Conservation (phyloP, 2,329 filamentous ascomycete species). For the Microsporum audouinii region DNA sequence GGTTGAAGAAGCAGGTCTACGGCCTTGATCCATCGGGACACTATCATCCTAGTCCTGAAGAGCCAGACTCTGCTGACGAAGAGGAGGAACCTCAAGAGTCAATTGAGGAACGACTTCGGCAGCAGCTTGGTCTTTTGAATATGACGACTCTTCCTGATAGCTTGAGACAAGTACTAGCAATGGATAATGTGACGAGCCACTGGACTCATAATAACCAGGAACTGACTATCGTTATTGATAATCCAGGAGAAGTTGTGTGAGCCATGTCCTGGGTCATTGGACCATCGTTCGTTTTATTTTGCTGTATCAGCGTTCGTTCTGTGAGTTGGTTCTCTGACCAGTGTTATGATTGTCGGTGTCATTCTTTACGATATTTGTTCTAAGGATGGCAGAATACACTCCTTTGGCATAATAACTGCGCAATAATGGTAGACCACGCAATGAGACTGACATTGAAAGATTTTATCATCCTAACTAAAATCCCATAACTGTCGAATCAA, state of each 20-base stretch:
- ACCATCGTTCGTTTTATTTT: background rate
- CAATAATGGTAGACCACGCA: background rate
- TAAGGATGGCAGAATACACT: background rate
- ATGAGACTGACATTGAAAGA: background rate
- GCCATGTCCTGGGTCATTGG: background rate
- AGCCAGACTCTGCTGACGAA: background rate
- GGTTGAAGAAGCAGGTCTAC: conserved; percentile 25
- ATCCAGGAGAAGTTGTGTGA: background rate
- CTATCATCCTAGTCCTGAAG: conserved; percentile 23
- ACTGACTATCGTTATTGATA: background rate
- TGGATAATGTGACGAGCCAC: background rate
- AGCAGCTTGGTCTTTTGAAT: background rate
- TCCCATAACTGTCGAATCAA: conserved; percentile 31
- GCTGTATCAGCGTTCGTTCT: background rate
- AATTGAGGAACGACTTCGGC: background rate
- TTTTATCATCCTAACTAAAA: conserved; percentile 39
- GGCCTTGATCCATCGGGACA: conserved; percentile 21
- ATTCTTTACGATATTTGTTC: background rate
- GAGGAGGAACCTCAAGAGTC: background rate
- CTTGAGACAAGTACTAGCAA: background rate
- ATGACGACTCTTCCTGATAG: background rate
- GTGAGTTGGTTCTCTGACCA: background rate
- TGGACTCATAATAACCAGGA: background rate
- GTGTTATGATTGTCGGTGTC: background rate
- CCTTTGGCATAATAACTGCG: background rate